phyloP scores from a whole-genome alignment of 179 eudicot genomes.

The Silene coronaria region DNA sequence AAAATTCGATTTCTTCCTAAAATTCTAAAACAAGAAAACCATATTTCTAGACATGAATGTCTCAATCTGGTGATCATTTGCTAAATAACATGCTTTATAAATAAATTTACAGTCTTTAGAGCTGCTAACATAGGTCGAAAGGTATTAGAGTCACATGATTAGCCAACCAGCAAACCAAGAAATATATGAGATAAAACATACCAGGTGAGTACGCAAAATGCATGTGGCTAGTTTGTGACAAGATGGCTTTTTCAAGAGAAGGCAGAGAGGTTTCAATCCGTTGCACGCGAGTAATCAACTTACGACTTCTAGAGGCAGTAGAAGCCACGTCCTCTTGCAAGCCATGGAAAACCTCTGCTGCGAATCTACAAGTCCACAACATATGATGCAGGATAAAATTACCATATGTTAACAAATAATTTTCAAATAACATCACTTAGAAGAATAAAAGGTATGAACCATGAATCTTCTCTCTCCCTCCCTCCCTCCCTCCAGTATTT shows the following conservation, averaged over 20 bases:
- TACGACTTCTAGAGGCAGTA: slow-evolving; percentile 84
- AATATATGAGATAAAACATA: slow-evolving; percentile 30
- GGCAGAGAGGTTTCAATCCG: slow-evolving; percentile 71
- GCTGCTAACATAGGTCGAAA: background rate
- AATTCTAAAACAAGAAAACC: too few species aligned
- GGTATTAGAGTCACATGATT: background rate
- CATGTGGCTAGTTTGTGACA: slow-evolving; percentile 84
- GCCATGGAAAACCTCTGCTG: slow-evolving; percentile 90
- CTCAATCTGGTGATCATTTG: background rate
- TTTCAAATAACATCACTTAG: background rate
- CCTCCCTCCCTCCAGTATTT: background rate
- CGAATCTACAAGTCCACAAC: slow-evolving; percentile 50
- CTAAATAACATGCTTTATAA: background rate
- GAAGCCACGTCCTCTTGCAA: slow-evolving; percentile 78
- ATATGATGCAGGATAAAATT: background rate
- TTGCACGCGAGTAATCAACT: slow-evolving; percentile 67
- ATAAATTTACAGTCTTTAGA: background rate
- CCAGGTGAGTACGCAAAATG: slow-evolving; percentile 92
- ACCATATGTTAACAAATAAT: background rate
- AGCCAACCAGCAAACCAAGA: slow-evolving; percentile 4
- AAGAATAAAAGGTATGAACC: background rate
- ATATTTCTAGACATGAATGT: background rate
- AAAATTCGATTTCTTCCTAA: background rate
- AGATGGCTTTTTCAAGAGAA: slow-evolving; percentile 76
- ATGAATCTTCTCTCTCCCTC: background rate